A percentile compares a stretch with the other conserved stretches of the same genome.
Evolutionary conservation across 2,329 filamentous ascomycete species (phyloP).

Genomic region (Lasiodiplodia hormozganensis): DNA sequence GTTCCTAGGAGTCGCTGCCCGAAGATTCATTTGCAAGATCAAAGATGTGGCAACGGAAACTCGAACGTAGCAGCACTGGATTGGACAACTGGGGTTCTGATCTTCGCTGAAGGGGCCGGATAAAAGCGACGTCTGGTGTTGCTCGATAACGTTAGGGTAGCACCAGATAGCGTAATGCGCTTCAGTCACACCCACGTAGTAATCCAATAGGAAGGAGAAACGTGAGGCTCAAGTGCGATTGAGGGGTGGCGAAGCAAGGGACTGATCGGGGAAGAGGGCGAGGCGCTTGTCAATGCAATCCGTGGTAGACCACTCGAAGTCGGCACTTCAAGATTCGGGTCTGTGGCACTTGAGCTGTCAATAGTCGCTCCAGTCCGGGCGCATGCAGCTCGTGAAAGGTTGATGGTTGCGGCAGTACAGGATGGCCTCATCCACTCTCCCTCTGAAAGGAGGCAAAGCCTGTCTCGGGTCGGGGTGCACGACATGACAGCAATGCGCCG

Average conservation of each 20-base stretch:
- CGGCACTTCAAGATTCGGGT: conserved; percentile 8
- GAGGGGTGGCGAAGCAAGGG: background rate
- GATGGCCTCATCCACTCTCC: background rate
- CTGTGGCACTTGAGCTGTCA: conserved; percentile 9
- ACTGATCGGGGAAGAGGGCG: background rate
- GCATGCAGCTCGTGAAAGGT: background rate
- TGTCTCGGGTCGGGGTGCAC: conserved; percentile 17
- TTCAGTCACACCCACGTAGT: background rate
- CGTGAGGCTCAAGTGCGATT: conserved; percentile 6
- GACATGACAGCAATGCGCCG: conserved; percentile 7
- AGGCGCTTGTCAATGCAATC: background rate
- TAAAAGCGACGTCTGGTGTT: background rate
- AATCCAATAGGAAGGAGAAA: conserved; percentile 1
- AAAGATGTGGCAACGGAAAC: background rate
- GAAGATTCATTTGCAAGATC: background rate
- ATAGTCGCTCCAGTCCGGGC: conserved; percentile 9
- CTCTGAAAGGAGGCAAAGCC: conserved; percentile 1
- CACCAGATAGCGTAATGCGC: conserved; percentile 1
- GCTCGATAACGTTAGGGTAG: background rate
- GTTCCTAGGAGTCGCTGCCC: background rate
- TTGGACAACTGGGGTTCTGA: background rate
- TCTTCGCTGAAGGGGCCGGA: background rate
- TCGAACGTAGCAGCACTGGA: background rate
- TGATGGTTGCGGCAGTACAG: too few species aligned
- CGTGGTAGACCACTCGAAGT: background rate